Evolutionary conservation across 177 flowering plant genomes (phyloP).

Genomic region (Vitis hybrid): DNA sequence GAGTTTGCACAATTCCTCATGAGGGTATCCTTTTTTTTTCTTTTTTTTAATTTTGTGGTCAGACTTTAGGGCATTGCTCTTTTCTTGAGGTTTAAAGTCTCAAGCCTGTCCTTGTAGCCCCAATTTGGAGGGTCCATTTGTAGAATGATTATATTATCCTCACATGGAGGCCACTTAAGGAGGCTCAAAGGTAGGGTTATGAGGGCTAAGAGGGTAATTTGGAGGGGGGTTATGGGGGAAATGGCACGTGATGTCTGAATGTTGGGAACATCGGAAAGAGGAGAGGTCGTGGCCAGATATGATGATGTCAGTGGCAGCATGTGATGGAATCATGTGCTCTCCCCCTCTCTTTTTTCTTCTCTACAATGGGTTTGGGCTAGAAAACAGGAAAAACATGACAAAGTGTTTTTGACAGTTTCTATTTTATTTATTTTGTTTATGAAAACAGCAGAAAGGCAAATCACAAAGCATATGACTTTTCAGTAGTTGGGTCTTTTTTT

Average conservation of each 20-base stretch:
- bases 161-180: not conserved
- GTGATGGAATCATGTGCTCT: constrained; percentile 39
- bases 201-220: not conserved
- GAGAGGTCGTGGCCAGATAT: constrained; percentile 57
- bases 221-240: constrained; percentile 6
- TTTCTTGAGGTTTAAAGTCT: not conserved
- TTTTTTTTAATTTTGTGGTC: not conserved
- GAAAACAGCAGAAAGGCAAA: too few species aligned
- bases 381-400: not conserved
- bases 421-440: too few species aligned
- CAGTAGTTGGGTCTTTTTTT: too few species aligned
- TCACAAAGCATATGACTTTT: too few species aligned
- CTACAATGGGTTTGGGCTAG: not conserved
- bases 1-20: constrained; percentile 17
- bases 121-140: not conserved
- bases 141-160: not conserved
- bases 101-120: too few species aligned
- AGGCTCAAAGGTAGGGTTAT: not conserved
- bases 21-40: not conserved
- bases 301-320: constrained; percentile 63
- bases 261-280: constrained; percentile 64
- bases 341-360: constrained; percentile 1
- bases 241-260: constrained; percentile 60
- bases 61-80: constrained; percentile 6
- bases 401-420: too few species aligned